Evolutionary conservation across 2,329 filamentous ascomycete species (phyloP).

Genomic region (Corynespora cassiicola): DNA sequence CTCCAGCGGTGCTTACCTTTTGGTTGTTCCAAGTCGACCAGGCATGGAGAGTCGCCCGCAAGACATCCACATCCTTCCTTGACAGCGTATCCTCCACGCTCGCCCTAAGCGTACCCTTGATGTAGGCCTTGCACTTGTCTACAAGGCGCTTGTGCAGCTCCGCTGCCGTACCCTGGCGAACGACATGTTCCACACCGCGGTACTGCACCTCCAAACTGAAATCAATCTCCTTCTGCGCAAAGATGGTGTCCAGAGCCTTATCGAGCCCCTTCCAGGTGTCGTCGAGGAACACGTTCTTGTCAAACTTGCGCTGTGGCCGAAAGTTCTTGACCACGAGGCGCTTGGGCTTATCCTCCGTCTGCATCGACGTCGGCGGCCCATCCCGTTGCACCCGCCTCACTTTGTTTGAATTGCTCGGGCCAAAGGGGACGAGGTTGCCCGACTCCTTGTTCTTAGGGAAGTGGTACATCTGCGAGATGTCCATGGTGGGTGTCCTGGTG

Average conservation of each 20-base stretch:
- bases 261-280: constrained; percentile 78
- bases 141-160: constrained; percentile 72
- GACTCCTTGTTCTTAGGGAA: constrained; percentile 38
- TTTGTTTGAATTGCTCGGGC: constrained; percentile 22
- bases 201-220: constrained; percentile 88
- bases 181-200: constrained; percentile 89
- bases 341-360: constrained; percentile 70
- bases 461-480: constrained; percentile 42
- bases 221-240: constrained; percentile 65
- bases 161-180: constrained; percentile 75
- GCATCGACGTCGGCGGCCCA: constrained; percentile 57
- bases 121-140: constrained; percentile 69
- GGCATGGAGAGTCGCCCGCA: constrained; percentile 64
- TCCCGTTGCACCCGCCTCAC: too few relatives aligned
- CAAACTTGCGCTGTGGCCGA: constrained; percentile 66
- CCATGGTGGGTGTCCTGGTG: constrained; percentile 27
- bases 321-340: constrained; percentile 95
- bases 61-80: constrained; percentile 67
- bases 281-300: constrained; percentile 79
- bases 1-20: constrained; percentile 70
- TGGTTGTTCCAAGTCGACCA: constrained; percentile 84
- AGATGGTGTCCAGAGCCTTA: constrained; percentile 74
- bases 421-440: too few relatives aligned
- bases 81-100: constrained; percentile 64
- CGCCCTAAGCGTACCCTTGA: constrained; percentile 62